Conservation (phyloP, 129 eudicot genomes). For the Chrysanthemum seticuspe region DNA sequence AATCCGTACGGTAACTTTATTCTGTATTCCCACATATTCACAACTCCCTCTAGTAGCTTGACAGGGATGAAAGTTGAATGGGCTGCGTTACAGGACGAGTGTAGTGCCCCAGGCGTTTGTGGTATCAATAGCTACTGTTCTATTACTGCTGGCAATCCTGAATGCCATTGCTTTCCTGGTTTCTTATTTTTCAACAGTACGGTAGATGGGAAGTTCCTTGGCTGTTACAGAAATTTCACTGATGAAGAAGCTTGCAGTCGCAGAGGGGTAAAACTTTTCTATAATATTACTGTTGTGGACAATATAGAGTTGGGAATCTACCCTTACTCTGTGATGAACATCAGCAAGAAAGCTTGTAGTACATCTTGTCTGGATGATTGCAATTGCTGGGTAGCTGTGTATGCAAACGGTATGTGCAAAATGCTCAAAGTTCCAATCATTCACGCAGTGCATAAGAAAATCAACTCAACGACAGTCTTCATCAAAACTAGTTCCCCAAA, state of each 20-base stretch:
- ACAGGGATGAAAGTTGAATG: no score
- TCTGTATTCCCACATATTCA: constrained; percentile 35
- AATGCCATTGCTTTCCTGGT: constrained; percentile 41
- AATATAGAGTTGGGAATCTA: neutral
- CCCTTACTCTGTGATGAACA: constrained; percentile 8
- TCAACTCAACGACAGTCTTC: constrained; percentile 17
- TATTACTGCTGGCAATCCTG: neutral
- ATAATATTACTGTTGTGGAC: constrained; percentile 11
- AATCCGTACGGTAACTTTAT: constrained; percentile 28
- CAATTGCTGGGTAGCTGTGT: constrained; percentile 38
- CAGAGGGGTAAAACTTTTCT: neutral
- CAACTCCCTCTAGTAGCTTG: neutral
- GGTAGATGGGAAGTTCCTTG: constrained; percentile 16
- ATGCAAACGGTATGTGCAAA: constrained; percentile 13
- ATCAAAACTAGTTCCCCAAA: constrained; percentile 24
- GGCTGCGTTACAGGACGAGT: constrained; percentile 23
- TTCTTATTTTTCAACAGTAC: constrained; percentile 8
- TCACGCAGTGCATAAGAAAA: neutral
- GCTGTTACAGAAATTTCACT: constrained; percentile 36
- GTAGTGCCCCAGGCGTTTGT: constrained; percentile 31
- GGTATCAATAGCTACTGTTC: constrained; percentile 38
- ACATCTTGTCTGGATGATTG: constrained; percentile 33
- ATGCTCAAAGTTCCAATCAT: constrained; percentile 15
- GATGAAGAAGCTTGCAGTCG: constrained; percentile 29
- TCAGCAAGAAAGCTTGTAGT: constrained; percentile 21